These are phyloP conservation scores for Prinsepia uniflora DNA, from an alignment of 306 rosid genomes.

Conservation along the genomic window DNA sequence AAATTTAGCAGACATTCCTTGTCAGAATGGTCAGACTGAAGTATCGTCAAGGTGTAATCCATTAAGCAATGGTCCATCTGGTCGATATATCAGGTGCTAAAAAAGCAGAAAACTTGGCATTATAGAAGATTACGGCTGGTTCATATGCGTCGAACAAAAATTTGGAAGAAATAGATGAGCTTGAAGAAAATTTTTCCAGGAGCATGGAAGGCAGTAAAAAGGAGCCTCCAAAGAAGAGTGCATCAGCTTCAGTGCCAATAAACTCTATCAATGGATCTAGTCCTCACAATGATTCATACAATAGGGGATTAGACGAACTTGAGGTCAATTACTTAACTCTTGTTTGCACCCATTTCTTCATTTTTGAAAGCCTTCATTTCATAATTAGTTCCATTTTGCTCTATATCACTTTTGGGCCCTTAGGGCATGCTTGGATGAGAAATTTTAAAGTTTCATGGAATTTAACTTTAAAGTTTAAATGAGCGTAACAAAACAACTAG, in stretches of 20 bases:
- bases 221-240: constrained; percentile 38
- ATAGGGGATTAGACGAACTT: constrained; percentile 74
- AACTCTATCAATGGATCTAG: constrained; percentile 34
- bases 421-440: too few relatives aligned
- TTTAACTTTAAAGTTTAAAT: too few relatives aligned
- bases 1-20: constrained; percentile 32
- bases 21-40: constrained; percentile 42
- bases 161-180: constrained; percentile 68
- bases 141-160: constrained; percentile 49
- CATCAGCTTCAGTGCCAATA: constrained; percentile 28
- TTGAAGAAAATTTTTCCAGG: constrained; percentile 52
- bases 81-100: constrained; percentile 42
- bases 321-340: constrained; percentile 56
- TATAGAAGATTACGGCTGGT: constrained; percentile 60
- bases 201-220: constrained; percentile 23
- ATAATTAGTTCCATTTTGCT: constrained; percentile 10
- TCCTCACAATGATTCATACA: constrained; percentile 30
- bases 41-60: constrained; percentile 32
- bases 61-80: constrained; percentile 16
- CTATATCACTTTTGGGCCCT: neutral
- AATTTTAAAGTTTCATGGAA: too few relatives aligned
- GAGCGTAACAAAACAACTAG: too few relatives aligned
- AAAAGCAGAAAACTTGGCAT: constrained; percentile 68
- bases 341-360: neutral
- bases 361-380: neutral